phyloP scores from a whole-genome alignment of 2,329 filamentous ascomycete genomes.

The Monilinia vaccinii-corymbosi region DNA sequence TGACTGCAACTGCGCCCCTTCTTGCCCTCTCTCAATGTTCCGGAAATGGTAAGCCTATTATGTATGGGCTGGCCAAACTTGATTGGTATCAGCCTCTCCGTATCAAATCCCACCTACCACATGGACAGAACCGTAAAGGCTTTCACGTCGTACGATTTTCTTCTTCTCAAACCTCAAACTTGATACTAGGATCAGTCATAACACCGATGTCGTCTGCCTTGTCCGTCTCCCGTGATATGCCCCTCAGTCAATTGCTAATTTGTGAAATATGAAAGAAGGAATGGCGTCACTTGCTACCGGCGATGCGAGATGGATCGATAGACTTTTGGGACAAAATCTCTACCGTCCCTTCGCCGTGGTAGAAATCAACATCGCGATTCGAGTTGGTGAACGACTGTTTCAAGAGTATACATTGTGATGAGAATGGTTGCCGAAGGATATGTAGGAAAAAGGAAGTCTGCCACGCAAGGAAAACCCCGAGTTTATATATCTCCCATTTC shows the following conservation, averaged over 20 bases:
- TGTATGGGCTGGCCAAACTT: not conserved
- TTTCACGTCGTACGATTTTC: not conserved
- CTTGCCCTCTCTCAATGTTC: not conserved
- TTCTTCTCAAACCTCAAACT: too few relatives aligned
- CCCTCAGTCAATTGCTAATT: not conserved
- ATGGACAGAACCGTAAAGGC: not conserved
- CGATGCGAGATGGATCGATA: slow-evolving; percentile 1
- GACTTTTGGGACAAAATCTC: not conserved
- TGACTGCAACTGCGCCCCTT: not conserved
- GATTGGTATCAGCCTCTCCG: not conserved
- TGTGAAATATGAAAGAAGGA: not conserved
- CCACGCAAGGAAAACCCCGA: not conserved
- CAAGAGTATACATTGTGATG: not conserved
- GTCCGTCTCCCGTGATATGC: not conserved
- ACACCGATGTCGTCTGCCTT: not conserved
- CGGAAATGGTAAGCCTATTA: not conserved
- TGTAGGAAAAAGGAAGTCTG: not conserved
- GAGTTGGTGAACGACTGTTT: not conserved
- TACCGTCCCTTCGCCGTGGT: not conserved
- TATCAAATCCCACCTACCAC: not conserved
- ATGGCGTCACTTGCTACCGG: not conserved
- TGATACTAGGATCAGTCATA: not conserved
- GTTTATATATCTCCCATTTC: not conserved
- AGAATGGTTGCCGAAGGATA: not conserved
- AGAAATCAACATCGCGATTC: not conserved